Conservation (phyloP, 1,284 basidiomycete genomes). For the Phylloboletellus chloephorus region DNA sequence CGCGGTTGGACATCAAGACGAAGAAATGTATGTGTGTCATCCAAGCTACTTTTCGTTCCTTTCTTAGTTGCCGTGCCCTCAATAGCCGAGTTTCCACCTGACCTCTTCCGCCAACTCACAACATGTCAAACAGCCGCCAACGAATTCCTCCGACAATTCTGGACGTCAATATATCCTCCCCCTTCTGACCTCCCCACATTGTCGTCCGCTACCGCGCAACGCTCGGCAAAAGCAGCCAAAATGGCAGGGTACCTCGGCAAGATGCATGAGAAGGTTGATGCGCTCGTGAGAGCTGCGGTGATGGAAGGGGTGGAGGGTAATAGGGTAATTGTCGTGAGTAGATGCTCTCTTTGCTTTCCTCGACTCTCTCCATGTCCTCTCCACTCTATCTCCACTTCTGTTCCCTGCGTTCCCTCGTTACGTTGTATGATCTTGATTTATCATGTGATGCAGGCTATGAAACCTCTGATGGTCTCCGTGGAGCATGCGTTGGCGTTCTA, state of each 20-base stretch:
- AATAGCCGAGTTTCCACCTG: conserved; percentile 75
- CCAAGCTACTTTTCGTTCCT: background rate
- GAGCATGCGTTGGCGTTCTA: conserved; percentile 69
- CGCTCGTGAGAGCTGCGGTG: conserved; percentile 62
- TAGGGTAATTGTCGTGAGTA: conserved; percentile 63
- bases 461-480: conserved; percentile 73
- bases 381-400: background rate
- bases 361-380: background rate
- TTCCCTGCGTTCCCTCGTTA: background rate
- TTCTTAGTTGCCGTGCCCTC: background rate
- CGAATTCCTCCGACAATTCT: conserved; percentile 95
- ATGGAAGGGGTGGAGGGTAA: conserved; percentile 58
- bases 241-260: conserved; percentile 79
- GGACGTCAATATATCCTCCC: conserved; percentile 83
- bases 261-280: conserved; percentile 77
- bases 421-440: conserved; percentile 6
- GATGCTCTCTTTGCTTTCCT: background rate
- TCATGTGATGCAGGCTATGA: conserved; percentile 57
- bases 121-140: conserved; percentile 90
- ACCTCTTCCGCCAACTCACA: conserved; percentile 74
- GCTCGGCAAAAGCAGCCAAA: conserved; percentile 71
- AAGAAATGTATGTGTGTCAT: conserved; percentile 50
- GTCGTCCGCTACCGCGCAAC: conserved; percentile 51
- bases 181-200: conserved; percentile 51
- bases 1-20: conserved; percentile 58